Evolutionary conservation across 768 basidiomycete genomes (phyloP), one percentile per base, ranked within the genome.

Genomic region (Phaeotremella fagi): DNA sequence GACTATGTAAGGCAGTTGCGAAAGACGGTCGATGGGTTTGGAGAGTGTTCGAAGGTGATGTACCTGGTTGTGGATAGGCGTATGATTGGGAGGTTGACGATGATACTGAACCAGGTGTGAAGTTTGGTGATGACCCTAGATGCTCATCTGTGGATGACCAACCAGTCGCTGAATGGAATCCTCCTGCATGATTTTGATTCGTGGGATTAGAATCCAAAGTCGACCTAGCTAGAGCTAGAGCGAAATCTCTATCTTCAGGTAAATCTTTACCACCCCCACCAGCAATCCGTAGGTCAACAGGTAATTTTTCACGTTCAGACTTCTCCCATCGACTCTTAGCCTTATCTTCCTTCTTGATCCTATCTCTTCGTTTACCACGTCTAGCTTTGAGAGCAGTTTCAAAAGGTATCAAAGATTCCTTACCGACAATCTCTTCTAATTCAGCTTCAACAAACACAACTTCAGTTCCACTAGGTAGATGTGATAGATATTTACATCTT

Each of bases 391-490:
- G 78, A 26, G 88, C 82, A 1, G 81, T 82, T 66, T 91, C 89
- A 63, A 95, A 99, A 52, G 81, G 85, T 78, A 82, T 85, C 50
- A 97, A 72, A 0, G 85, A 84, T 11, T 85, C 85, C 14, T 70
- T 66, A 26, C 89, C 86, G 18, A 97, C 87, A 29, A 92, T 86
- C 5, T 78, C 79, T 52, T 81, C 79, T 16, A 98, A 77, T 68
- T 94, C 86, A 6, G 89, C 83, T 75, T 99, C 92, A 49, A 97
- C 78, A 74, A 97, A 97, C 22, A 90, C 85, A 41, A 97, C 89
- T 66, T 98, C 92, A 31, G 89, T 85, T 38, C 88, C 85, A 52
- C 89, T 85, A 3, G 92, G 88, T 63, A 97, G 80, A 74, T 98
- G 92, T 3, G 83, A 83, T 57, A 99, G 85, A 73, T 97, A 98